A percentile compares a stretch with the other conserved stretches of the same genome.
Evolutionary conservation across 768 basidiomycete genomes (phyloP).

Genomic region (Pulveroboletus sp.): DNA sequence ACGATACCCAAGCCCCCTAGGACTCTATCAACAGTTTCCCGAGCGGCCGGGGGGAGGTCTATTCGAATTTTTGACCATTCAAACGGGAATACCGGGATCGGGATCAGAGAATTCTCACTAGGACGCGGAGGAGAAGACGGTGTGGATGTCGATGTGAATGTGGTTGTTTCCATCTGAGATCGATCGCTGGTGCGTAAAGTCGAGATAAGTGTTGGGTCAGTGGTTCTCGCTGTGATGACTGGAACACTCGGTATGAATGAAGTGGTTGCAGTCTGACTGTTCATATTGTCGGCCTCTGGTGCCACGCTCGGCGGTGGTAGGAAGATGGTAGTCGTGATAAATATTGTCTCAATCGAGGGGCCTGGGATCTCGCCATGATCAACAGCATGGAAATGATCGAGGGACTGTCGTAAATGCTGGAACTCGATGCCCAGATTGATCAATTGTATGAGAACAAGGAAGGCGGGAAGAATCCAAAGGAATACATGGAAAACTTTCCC

Average conservation of each 20-base stretch:
- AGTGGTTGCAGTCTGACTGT: slow-evolving; percentile 2
- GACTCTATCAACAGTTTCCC: slow-evolving; percentile 21
- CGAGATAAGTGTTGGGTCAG: background rate
- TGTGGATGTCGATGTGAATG: slow-evolving; percentile 11
- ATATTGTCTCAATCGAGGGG: slow-evolving; percentile 23
- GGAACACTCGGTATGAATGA: slow-evolving; percentile 5
- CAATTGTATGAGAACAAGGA: slow-evolving; percentile 18
- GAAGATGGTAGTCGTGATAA: slow-evolving; percentile 28
- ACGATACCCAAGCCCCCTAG: slow-evolving; percentile 24
- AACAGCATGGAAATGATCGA: slow-evolving; percentile 16
- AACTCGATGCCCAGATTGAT: slow-evolving; percentile 26
- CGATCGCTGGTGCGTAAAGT: slow-evolving; percentile 6
- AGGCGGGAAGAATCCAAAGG: slow-evolving; percentile 15
- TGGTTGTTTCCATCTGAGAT: slow-evolving; percentile 9
- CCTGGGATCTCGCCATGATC: slow-evolving; percentile 4
- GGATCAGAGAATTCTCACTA: slow-evolving; percentile 20
- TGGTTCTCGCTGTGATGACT: slow-evolving; percentile 7
- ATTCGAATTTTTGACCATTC: slow-evolving; percentile 28
- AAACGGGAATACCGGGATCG: slow-evolving; percentile 18
- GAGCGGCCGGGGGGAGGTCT: slow-evolving; percentile 24
- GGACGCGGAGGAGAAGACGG: slow-evolving; percentile 7
- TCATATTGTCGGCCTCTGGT: background rate
- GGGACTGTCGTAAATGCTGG: slow-evolving; percentile 20
- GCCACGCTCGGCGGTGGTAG: slow-evolving; percentile 6
- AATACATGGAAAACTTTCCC: slow-evolving; percentile 11